Conservation (phyloP, 1,284 basidiomycete genomes). For the Kwoniella shivajii region DNA sequence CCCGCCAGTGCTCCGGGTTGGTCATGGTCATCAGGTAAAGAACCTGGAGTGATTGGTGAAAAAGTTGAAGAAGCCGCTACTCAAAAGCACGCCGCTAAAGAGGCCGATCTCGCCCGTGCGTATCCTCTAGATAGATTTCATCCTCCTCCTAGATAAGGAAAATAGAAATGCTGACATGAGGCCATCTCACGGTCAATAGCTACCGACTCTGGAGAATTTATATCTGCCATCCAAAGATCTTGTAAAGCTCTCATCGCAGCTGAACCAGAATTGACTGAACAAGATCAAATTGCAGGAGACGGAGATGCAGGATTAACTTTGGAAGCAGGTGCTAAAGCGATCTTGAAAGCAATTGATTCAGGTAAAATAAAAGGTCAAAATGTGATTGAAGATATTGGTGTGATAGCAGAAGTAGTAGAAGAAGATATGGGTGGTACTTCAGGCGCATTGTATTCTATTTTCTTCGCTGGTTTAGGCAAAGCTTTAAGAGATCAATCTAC, state of each 20-base stretch:
- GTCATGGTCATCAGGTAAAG: constrained; percentile 59
- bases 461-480: constrained; percentile 71
- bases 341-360: constrained; percentile 50
- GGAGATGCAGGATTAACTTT: constrained; percentile 78
- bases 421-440: constrained; percentile 90
- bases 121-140: too few species aligned
- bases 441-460: constrained; percentile 89
- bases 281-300: constrained; percentile 70
- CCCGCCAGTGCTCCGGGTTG: constrained; percentile 76
- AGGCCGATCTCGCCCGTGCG: constrained; percentile 42
- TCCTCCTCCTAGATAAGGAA: too few species aligned
- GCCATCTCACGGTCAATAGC: constrained; percentile 16
- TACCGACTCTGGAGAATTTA: constrained; percentile 33
- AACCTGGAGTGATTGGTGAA: constrained; percentile 33
- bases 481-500: constrained; percentile 29
- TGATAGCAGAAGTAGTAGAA: constrained; percentile 67
- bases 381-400: constrained; percentile 66
- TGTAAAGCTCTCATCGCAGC: constrained; percentile 71
- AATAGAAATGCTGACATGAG: not conserved
- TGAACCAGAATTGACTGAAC: constrained; percentile 83
- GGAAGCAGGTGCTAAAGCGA: constrained; percentile 66
- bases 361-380: constrained; percentile 63
- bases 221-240: constrained; percentile 61
- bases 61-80: constrained; percentile 20
- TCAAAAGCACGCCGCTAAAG: constrained; percentile 28